Base-by-base conservation (phyloP, 2,329 filamentous ascomycete species). In the Diaporthe sp. region DNA sequence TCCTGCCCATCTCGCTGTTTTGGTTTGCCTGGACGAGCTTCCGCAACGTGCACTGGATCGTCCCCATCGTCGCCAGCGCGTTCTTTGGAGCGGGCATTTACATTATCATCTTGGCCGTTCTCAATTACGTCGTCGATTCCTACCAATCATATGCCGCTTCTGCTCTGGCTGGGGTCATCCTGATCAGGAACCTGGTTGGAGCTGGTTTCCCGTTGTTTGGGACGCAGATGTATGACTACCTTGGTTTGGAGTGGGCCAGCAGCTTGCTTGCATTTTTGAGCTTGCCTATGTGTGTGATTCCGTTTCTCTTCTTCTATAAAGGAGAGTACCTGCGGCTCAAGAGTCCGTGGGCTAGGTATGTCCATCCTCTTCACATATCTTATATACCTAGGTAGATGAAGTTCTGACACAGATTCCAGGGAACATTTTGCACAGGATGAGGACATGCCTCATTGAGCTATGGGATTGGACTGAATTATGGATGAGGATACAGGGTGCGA, bases 21-120 rank as follows among this genome's bases (percentile, higher is more conserved):
- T 90, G 92, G 80, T 94, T 94, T 82, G 92, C 88, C 8, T 94
- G 92, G 91, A 93, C 92, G 20, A 91, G 90, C 31, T 93, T 90
- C 82, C 81, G 87, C 28, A 86, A 81, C 75, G 89, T 94, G 75
- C 88, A 91, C 83, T 92, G 87, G 87, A 88, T 90, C 76, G 86
- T 87, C 22, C 88, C 89, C n/a, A 88, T 90, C 75, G 88, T 91
- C 80, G 89, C 87, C 42, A 89, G 86, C 76, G 83, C 81, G 22
- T 83, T 91, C 75, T 91, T 91, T 80, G 89, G 73, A 3, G 67
- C 68, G 3, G 73, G 73, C 6, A 75, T 75, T 6, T 75, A 75
- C 73, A 75, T 75, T n/a, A 71, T 75, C 47, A 75, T 75, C 28
- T 57, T 75, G 15, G 57, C 73, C 15, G 68, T 75, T 5, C 73